phyloP scores from a whole-genome alignment of 306 rosid genomes.

The Herpetospermum pedunculosum region DNA sequence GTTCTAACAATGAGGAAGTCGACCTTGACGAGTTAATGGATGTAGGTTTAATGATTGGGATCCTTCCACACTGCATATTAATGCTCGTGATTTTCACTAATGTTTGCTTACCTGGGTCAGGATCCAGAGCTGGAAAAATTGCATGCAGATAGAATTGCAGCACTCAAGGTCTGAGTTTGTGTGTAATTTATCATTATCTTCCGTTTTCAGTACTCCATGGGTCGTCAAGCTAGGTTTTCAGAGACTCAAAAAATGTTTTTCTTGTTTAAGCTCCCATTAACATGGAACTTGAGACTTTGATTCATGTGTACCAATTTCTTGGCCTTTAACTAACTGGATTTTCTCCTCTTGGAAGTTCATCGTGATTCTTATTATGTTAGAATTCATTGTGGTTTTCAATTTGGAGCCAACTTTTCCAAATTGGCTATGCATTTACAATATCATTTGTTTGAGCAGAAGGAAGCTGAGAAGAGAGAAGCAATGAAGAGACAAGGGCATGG shows the following conservation, averaged over 20 bases:
- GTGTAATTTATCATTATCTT: not conserved
- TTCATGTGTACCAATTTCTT: not conserved
- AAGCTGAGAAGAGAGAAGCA: constrained; percentile 80
- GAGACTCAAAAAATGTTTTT: not conserved
- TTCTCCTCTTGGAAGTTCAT: not conserved
- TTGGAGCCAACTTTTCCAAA: constrained; percentile 7
- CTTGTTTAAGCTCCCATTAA: not conserved
- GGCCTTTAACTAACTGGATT: not conserved
- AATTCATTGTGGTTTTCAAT: not conserved
- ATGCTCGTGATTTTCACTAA: constrained; percentile 8
- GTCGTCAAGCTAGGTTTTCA: not conserved
- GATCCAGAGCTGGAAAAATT: constrained; percentile 93
- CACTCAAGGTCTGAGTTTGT: constrained; percentile 59
- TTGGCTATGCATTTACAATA: not conserved
- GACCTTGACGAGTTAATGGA: constrained; percentile 96
- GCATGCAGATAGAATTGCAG: constrained; percentile 89
- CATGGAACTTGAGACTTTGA: not conserved
- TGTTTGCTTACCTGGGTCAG: constrained; percentile 34
- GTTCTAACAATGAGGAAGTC: constrained; percentile 60
- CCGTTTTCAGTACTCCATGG: not conserved
- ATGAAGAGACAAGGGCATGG: constrained; percentile 90
- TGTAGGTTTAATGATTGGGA: constrained; percentile 31
- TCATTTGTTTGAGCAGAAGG: constrained; percentile 48
- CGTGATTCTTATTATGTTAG: not conserved
- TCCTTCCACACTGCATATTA: constrained; percentile 12